Conservation (phyloP, 495 filamentous ascomycete species). For the Penicillium coffeae region DNA sequence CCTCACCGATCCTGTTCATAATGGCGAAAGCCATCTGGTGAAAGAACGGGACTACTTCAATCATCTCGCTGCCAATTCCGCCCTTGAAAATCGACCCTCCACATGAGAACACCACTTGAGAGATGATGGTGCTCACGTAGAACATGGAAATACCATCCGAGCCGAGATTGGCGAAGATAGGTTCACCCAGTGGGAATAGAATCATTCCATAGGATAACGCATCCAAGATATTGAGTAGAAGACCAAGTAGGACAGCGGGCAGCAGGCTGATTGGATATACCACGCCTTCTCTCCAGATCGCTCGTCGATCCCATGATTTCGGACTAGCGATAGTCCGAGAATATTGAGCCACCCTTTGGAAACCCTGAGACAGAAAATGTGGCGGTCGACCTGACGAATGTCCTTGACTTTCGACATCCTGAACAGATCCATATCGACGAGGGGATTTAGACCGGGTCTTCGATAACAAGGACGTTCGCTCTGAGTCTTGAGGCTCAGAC, state of each 20-base stretch:
- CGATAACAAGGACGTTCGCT: conserved; percentile 41
- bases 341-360: conserved; percentile 23
- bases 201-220: conserved; percentile 97
- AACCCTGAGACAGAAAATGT: conserved; percentile 15
- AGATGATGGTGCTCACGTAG: conserved; percentile 93
- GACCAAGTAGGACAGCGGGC: conserved; percentile 82
- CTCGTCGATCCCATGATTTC: conserved; percentile 66
- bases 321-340: conserved; percentile 45
- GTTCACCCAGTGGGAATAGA: conserved; percentile 82
- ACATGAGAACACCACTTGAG: conserved; percentile 86
- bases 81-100: conserved; percentile 85
- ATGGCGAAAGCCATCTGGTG: conserved; percentile 96
- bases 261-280: conserved; percentile 64
- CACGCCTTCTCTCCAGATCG: conserved; percentile 60
- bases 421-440: conserved; percentile 29
- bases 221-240: conserved; percentile 89
- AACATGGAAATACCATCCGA: conserved; percentile 97
- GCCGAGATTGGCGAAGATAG: conserved; percentile 77
- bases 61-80: conserved; percentile 95
- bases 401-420: conserved; percentile 40
- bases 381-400: conserved; percentile 5
- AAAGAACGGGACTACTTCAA: conserved; percentile 96
- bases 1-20: conserved; percentile 68
- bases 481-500: conserved; percentile 26
- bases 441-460: conserved; percentile 33